Evolutionary conservation across 1,284 basidiomycete genomes (phyloP).

Genomic region (Cryptococcus sp.): DNA sequence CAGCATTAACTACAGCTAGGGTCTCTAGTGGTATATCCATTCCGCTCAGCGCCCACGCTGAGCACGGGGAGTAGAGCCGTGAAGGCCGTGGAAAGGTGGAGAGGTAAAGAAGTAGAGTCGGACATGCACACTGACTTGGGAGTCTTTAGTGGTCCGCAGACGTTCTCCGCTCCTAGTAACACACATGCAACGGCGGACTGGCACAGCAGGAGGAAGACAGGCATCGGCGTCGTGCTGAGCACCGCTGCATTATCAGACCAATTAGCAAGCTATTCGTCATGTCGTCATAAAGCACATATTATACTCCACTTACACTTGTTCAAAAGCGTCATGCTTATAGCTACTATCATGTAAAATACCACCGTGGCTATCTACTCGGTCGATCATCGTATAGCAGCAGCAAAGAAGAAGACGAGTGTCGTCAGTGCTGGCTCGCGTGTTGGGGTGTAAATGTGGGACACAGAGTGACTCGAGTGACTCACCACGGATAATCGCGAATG

Average conservation of each 20-base stretch:
- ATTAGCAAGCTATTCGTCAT: not conserved
- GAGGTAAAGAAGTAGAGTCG: not conserved
- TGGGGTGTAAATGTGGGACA: too few relatives aligned
- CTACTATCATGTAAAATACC: conserved; percentile 34
- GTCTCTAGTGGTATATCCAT: not conserved
- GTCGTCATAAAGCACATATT: not conserved
- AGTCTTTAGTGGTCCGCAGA: conserved; percentile 29
- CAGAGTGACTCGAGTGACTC: conserved; percentile 9
- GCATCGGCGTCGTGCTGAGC: conserved; percentile 29
- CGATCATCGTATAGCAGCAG: not conserved
- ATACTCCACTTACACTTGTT: conserved; percentile 27
- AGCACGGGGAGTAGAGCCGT: not conserved
- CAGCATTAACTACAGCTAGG: not conserved
- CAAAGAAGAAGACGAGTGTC: not conserved
- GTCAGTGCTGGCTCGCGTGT: not conserved
- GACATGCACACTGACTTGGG: conserved; percentile 19
- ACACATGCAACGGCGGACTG: conserved; percentile 30
- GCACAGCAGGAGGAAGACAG: conserved; percentile 32
- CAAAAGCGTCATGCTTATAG: conserved; percentile 35
- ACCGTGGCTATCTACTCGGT: conserved; percentile 27
- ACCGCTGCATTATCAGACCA: conserved; percentile 16
- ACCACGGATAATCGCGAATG: conserved; percentile 26
- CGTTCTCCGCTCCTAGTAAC: conserved; percentile 22
- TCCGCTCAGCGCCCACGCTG: not conserved
- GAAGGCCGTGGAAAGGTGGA: not conserved